A percentile compares a stretch with the other conserved stretches of the same genome.
These are phyloP conservation scores for Phytopythium litorale DNA, from an alignment of 352 stramenopile species.

Conservation along the genomic window DNA sequence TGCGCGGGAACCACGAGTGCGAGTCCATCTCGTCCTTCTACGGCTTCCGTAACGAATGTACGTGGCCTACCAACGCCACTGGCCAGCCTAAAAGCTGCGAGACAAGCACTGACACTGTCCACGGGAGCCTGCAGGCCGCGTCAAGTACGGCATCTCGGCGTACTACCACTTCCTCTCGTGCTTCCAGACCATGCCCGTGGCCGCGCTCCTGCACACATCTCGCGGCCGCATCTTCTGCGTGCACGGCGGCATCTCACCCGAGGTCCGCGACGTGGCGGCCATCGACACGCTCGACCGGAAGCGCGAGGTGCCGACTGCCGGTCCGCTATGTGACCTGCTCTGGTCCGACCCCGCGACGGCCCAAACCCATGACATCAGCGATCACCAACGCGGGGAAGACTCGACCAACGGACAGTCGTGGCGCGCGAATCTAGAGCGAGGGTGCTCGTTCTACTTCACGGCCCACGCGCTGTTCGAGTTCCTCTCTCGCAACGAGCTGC, in stretches of 20 bases:
- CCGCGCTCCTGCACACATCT: slow-evolving; percentile 43
- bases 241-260: slow-evolving; percentile 65
- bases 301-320: slow-evolving; percentile 54
- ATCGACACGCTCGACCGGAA: slow-evolving; percentile 61
- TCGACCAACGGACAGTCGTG: slow-evolving; percentile 1
- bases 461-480: slow-evolving; percentile 70
- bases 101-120: background rate
- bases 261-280: slow-evolving; percentile 40
- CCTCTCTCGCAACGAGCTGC: slow-evolving; percentile 52
- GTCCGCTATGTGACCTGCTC: slow-evolving; percentile 67
- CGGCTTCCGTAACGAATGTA: slow-evolving; percentile 79
- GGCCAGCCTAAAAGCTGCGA: background rate
- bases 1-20: slow-evolving; percentile 83
- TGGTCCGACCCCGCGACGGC: slow-evolving; percentile 57
- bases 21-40: slow-evolving; percentile 87
- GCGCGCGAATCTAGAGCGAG: slow-evolving; percentile 37
- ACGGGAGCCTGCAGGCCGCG: slow-evolving; percentile 21
- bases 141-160: slow-evolving; percentile 75
- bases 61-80: background rate
- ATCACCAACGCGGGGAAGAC: background rate
- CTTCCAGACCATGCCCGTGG: slow-evolving; percentile 71
- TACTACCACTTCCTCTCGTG: slow-evolving; percentile 84
- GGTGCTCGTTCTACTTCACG: slow-evolving; percentile 89
- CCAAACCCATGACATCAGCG: background rate
- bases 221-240: slow-evolving; percentile 60